Percentiles rank a stretch among this genome's conserved stretches.
Conservation (phyloP, 2,329 filamentous ascomycete genomes). For the Diaporthe aspalathi region DNA sequence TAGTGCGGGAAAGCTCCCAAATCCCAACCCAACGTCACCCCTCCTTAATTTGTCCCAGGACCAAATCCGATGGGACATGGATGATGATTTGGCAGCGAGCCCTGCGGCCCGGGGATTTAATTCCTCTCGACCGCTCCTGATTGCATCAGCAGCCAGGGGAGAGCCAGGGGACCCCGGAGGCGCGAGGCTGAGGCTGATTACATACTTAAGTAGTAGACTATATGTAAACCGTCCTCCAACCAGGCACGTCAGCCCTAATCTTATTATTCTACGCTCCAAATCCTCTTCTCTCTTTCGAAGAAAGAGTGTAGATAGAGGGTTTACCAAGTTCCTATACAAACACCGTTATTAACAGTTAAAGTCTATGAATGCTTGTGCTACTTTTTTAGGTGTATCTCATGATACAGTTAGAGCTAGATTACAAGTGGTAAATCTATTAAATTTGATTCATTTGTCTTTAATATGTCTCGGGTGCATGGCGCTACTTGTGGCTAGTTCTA, state of each 20-base stretch:
- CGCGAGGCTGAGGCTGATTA: neutral
- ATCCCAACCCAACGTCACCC: slow-evolving; percentile 22
- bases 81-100: slow-evolving; percentile 16
- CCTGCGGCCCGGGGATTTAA: neutral
- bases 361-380: no score
- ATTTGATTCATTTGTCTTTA: neutral
- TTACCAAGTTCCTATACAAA: no score
- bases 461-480: neutral
- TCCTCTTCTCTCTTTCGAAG: no score
- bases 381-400: no score
- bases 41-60: neutral
- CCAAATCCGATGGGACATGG: no score
- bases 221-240: no score
- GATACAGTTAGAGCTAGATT: no score
- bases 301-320: no score
- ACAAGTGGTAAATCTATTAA: no score
- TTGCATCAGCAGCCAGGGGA: slow-evolving; percentile 2
- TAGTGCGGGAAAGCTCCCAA: slow-evolving; percentile 17
- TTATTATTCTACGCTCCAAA: no score
- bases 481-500: neutral
- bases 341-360: no score
- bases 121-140: neutral
- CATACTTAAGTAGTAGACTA: no score
- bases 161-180: slow-evolving; percentile 10
- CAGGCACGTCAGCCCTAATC: neutral